Conservation (phyloP, 2,329 filamentous ascomycete genomes). For the Aspergillus fischeri region DNA sequence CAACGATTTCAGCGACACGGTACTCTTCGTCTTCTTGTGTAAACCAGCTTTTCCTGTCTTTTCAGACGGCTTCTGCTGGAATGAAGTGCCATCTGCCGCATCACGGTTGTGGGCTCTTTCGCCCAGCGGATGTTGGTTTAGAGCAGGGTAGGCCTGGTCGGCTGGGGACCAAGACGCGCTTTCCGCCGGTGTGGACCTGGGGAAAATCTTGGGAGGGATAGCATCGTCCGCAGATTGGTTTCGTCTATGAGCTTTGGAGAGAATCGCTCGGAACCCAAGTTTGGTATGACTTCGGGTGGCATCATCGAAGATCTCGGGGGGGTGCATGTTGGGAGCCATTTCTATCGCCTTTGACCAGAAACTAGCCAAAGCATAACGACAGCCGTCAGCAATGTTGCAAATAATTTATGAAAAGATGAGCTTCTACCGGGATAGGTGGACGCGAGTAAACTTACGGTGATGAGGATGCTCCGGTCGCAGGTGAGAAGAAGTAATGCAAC, state of each 20-base stretch:
- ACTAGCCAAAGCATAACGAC: slow-evolving; percentile 11
- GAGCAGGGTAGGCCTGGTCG: slow-evolving; percentile 45
- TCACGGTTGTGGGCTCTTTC: slow-evolving; percentile 40
- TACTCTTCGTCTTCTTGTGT: slow-evolving; percentile 53
- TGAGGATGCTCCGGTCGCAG: slow-evolving; percentile 5
- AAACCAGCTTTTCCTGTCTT: slow-evolving; percentile 33
- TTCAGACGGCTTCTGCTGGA: slow-evolving; percentile 37
- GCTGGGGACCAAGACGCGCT: slow-evolving; percentile 40
- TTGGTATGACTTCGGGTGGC: slow-evolving; percentile 31
- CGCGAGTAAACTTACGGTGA: slow-evolving; percentile 13
- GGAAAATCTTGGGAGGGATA: slow-evolving; percentile 16
- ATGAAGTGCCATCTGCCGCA: slow-evolving; percentile 19
- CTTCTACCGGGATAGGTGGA: slow-evolving; percentile 5
- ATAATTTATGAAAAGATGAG: neutral
- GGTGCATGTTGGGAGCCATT: slow-evolving; percentile 31
- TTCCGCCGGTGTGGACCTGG: slow-evolving; percentile 43
- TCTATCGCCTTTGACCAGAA: slow-evolving; percentile 29
- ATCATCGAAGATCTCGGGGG: slow-evolving; percentile 36
- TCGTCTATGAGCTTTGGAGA: slow-evolving; percentile 49
- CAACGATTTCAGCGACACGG: slow-evolving; percentile 50
- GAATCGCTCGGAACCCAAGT: slow-evolving; percentile 50
- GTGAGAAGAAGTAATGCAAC: neutral
- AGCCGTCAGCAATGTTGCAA: slow-evolving; percentile 1
- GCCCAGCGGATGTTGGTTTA: slow-evolving; percentile 30
- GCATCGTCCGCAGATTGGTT: slow-evolving; percentile 39